Percentiles rank a stretch among this genome's conserved stretches.
Evolutionary conservation across 2,329 filamentous ascomycete species (phyloP).

Genomic region (Chrysoporthe puriensis): DNA sequence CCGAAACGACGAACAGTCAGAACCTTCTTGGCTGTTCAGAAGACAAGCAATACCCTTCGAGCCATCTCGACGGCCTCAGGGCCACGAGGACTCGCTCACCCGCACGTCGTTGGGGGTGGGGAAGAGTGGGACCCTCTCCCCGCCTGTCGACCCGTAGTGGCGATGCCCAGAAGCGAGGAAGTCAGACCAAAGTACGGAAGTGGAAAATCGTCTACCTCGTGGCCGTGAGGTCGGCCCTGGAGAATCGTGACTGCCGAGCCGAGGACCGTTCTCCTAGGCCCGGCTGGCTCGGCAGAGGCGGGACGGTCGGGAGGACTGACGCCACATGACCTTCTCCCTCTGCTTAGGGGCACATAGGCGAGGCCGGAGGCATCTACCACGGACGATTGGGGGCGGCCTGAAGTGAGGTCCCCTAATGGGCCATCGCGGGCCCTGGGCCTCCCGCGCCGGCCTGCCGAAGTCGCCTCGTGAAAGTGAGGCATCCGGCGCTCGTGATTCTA

Average conservation of each 20-base stretch:
- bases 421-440: not conserved
- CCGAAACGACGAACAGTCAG: too few relatives aligned
- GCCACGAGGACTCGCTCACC: not conserved
- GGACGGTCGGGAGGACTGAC: not conserved
- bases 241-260: not conserved
- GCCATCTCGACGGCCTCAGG: too few relatives aligned
- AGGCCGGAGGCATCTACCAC: slow-evolving; percentile 3
- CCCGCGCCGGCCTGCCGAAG: not conserved
- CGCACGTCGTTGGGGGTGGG: not conserved
- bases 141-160: slow-evolving; percentile 1
- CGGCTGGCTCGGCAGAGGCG: not conserved
- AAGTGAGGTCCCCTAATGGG: not conserved
- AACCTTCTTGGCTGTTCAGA: too few relatives aligned
- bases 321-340: not conserved
- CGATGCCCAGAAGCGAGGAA: not conserved
- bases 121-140: not conserved
- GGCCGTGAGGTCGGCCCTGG: slow-evolving; percentile 1
- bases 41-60: too few relatives aligned
- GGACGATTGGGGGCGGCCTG: slow-evolving; percentile 4
- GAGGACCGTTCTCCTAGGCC: not conserved
- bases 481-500: not conserved
- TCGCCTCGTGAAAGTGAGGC: slow-evolving; percentile 4
- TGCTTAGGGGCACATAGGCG: slow-evolving; percentile 2
- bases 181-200: slow-evolving; percentile 11
- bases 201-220: slow-evolving; percentile 14